Base-by-base conservation (phyloP, 2,329 filamentous ascomycete genomes). In the Xylaria sp. region DNA sequence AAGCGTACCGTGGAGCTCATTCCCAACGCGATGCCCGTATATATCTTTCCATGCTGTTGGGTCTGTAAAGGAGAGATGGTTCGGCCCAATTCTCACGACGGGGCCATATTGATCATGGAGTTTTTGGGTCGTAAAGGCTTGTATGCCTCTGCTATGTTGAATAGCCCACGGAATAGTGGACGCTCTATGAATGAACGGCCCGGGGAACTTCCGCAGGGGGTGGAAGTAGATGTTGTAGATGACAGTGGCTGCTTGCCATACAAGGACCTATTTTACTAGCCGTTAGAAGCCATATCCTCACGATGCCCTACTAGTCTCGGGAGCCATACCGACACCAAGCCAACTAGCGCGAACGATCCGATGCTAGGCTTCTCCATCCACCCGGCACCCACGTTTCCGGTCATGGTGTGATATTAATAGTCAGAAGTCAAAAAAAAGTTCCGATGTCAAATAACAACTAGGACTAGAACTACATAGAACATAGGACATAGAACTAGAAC, bases 1-100 rank as follows among this genome's bases (percentile, higher is more conserved):
- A 12, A 7, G 2, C 67, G 42, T 69, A 72, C 71, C 32, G 17
- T 58, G 62, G 56, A 70, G 69, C 50, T 73, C 69, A 47, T 36
- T 47, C 4, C 75, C 75, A 39, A 75, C 67, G 17, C 74, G 75
- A 42, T 79, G 77, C 5, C 77, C 76, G 50, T 79, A 79, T 59
- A 79, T 79, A 32, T 79, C 78, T 57, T 77, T 78, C 72, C 75
- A 78, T 30, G 78, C 78, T 47, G 61, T 69, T 4, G 68, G 58
- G 53, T 77, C 74, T 2, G 75, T 74, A 67, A 77, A 79, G 4
- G 78, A 78, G 24, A 78, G 73, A 59, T 78, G 77, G 27, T 73
- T 68, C 4, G 77, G 75, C 12, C 66, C 69, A 32, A 71, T 71
- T 24, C 71, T 68, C 45, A 73, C 71, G 21, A 72, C 71, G 1